Conservation (phyloP, 1,284 basidiomycete genomes). For the Tetrapyrgos nigripes region DNA sequence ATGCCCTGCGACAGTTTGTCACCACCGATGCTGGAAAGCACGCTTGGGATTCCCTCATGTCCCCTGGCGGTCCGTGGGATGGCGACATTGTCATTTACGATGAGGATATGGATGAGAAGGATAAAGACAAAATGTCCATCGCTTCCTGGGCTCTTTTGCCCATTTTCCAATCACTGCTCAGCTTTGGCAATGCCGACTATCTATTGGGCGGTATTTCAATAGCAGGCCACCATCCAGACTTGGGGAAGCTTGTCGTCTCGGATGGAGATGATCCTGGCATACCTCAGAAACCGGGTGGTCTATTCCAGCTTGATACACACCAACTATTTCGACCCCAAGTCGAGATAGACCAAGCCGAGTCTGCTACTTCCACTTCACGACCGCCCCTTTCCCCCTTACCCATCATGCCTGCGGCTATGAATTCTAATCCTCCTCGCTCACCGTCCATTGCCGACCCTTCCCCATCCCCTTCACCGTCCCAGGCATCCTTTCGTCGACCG, state of each 20-base stretch:
- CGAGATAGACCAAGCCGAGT: constrained; percentile 61
- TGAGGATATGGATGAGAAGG: constrained; percentile 73
- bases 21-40: constrained; percentile 75
- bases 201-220: constrained; percentile 71
- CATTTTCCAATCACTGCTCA: constrained; percentile 61
- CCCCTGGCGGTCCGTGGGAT: constrained; percentile 60
- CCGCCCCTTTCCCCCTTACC: constrained; percentile 40
- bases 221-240: constrained; percentile 59
- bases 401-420: constrained; percentile 43
- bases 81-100: constrained; percentile 77
- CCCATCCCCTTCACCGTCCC: constrained; percentile 72
- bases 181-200: constrained; percentile 62
- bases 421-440: constrained; percentile 15
- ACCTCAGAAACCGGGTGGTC: constrained; percentile 40
- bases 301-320: constrained; percentile 72
- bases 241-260: constrained; percentile 53
- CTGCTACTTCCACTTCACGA: constrained; percentile 29
- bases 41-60: constrained; percentile 58
- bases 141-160: constrained; percentile 73
- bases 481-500: constrained; percentile 60
- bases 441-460: constrained; percentile 50
- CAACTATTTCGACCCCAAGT: constrained; percentile 56
- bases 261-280: constrained; percentile 14
- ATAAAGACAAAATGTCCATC: constrained; percentile 58
- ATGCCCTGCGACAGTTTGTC: constrained; percentile 76